These are phyloP conservation scores for Fraxinus ornus DNA, from an alignment of 305 asterid species.

Conservation along the genomic window DNA sequence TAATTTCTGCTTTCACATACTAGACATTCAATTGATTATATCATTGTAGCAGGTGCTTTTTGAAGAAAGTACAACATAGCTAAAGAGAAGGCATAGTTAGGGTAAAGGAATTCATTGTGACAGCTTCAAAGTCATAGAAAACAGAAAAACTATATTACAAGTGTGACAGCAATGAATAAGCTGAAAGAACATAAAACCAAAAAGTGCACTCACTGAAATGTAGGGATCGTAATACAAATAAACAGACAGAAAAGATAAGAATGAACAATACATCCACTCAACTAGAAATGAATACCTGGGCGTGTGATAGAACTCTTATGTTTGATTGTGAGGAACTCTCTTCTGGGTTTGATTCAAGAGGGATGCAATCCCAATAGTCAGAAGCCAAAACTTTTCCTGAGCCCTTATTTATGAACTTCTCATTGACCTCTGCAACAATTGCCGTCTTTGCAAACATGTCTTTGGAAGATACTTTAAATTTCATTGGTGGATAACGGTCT, in stretches of 20 bases:
- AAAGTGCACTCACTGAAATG: not conserved
- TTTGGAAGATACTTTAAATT: slow-evolving; percentile 69
- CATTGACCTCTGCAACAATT: slow-evolving; percentile 65
- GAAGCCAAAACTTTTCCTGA: slow-evolving; percentile 40
- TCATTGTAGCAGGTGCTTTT: not conserved
- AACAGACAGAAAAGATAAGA: slow-evolving; percentile 19
- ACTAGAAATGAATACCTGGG: slow-evolving; percentile 56
- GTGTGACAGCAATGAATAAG: slow-evolving; percentile 12
- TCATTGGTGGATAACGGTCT: slow-evolving; percentile 66
- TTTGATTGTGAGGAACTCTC: slow-evolving; percentile 31
- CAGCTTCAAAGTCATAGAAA: slow-evolving; percentile 10
- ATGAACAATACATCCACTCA: slow-evolving; percentile 9
- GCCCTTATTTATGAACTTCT: slow-evolving; percentile 26
- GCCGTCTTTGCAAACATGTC: slow-evolving; percentile 71
- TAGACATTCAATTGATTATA: not conserved
- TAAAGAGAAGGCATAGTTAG: not conserved
- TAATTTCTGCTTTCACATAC: not conserved
- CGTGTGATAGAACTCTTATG: slow-evolving; percentile 61
- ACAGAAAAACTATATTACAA: slow-evolving; percentile 7
- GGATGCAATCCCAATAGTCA: slow-evolving; percentile 88
- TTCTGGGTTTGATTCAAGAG: slow-evolving; percentile 53
- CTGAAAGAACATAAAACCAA: slow-evolving; percentile 1
- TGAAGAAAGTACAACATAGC: slow-evolving; percentile 10
- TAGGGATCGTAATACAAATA: not conserved
- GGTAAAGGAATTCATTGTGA: not conserved